Evolutionary conservation across 2,329 filamentous ascomycete species (phyloP).

Genomic region (Colletotrichum abscissum): DNA sequence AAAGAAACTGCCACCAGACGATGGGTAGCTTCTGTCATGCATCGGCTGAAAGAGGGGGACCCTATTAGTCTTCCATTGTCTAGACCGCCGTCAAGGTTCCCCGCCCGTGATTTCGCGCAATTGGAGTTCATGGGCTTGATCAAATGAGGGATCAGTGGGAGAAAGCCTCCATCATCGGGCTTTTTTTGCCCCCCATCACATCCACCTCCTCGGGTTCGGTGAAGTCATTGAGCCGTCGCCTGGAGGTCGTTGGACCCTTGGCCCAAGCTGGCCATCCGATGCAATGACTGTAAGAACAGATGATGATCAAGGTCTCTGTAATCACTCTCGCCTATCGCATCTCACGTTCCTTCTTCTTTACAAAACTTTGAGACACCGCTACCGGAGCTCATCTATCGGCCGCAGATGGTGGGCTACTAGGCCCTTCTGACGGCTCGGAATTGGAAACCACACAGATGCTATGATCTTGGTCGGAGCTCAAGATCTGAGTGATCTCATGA

Average conservation of each 20-base stretch:
- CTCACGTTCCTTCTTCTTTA: not conserved
- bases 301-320: not conserved
- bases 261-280: conserved; percentile 15
- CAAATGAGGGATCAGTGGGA: not conserved
- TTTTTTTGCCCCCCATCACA: not conserved
- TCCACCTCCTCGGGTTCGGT: conserved; percentile 1
- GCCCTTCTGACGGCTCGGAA: not conserved
- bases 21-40: conserved; percentile 10
- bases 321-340: conserved; percentile 15
- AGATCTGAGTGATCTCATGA: not conserved
- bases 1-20: not conserved
- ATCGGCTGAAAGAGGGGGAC: conserved; percentile 27
- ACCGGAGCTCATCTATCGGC: not conserved
- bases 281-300: not conserved
- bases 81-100: not conserved
- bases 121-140: not conserved
- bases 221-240: not conserved
- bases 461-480: not conserved
- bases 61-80: not conserved
- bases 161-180: not conserved
- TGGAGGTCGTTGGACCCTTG: not conserved
- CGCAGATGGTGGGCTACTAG: not conserved
- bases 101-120: not conserved
- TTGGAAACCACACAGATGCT: not conserved
- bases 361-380: not conserved